A percentile compares a stretch with the other conserved stretches of the same genome.
Evolutionary conservation across 1,284 basidiomycete genomes (phyloP).

Genomic region (Salmacisia buchloeana): DNA sequence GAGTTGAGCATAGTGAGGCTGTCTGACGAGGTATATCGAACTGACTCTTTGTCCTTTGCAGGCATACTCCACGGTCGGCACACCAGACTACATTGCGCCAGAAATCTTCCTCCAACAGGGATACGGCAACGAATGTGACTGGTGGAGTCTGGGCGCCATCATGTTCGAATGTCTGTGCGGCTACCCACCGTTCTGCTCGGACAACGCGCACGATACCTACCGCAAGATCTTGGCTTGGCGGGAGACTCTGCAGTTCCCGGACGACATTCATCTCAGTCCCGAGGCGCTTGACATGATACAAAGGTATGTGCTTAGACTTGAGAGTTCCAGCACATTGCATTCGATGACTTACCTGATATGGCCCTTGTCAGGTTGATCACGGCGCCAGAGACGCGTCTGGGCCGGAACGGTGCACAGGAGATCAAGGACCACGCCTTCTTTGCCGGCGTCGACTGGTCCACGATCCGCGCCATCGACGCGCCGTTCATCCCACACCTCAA

Average conservation of each 20-base stretch:
- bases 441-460: slow-evolving; percentile 88
- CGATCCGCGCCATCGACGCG: slow-evolving; percentile 84
- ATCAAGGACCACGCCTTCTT: slow-evolving; percentile 93
- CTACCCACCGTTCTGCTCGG: slow-evolving; percentile 95
- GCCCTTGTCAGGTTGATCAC: slow-evolving; percentile 63
- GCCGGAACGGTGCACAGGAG: slow-evolving; percentile 64
- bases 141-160: slow-evolving; percentile 83
- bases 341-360: neutral
- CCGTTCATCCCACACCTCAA: slow-evolving; percentile 88
- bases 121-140: slow-evolving; percentile 96
- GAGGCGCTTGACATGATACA: slow-evolving; percentile 89
- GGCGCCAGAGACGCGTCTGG: slow-evolving; percentile 70
- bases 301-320: slow-evolving; percentile 54
- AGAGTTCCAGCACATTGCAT: neutral
- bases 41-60: slow-evolving; percentile 42
- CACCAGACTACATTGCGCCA: slow-evolving; percentile 97
- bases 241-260: slow-evolving; percentile 79
- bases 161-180: slow-evolving; percentile 97
- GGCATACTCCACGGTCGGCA: slow-evolving; percentile 97
- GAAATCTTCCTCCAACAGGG: slow-evolving; percentile 97
- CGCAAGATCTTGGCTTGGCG: slow-evolving; percentile 97
- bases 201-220: slow-evolving; percentile 95
- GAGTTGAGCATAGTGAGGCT: slow-evolving; percentile 38
- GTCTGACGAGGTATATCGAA: neutral
- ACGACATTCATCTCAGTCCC: slow-evolving; percentile 86